Base-by-base conservation (phyloP, 495 filamentous ascomycete species). In the Lophium mytilinum region DNA sequence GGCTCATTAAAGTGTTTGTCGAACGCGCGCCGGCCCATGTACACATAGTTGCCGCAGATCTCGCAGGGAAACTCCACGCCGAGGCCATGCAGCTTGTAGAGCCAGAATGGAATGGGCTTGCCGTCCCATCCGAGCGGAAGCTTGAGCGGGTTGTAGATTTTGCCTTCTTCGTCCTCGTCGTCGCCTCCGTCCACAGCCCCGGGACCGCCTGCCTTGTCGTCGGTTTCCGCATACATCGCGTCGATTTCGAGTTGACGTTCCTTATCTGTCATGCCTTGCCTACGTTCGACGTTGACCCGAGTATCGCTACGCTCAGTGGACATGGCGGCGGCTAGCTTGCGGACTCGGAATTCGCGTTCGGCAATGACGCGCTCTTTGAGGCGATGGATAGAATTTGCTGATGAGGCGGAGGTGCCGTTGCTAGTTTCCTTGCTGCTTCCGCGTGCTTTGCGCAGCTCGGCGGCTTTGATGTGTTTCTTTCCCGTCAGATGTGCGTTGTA, bases 1-100 rank as follows among this genome's bases (percentile, higher is more conserved):
- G 89, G 84, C 69, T 97, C 93, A 56, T 89, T 90, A 73, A 98
- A 98, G 66, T 98, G 93, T 76, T 97, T 98, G 66, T 98, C 93
- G 56, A 96, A 98, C 1, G 91, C 92, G 17, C 93, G 81, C 41
- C 93, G 81, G 15, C 93, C 93, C 82, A 94, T 95, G 73, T 98
- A 98, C 48, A 96, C 90, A 67, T 87, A 96, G 71, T 96, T 96
- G 48, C 93, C 93, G 69, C 94, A 98, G 41, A 98, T 88, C 66
- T 97, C 92, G 73, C 93, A 98, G 3, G 85, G 79, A 61, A 95
- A 96, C 64, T 98, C 93, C 37, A 96, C 90, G 9, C 93, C 93
- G 9, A 98, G 77, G 11, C 93, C 93, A 67, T 98, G 93, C 14
- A 98, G 77, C 65, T 96, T 92, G 78, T 96, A 98, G 2, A 98